phyloP scores from a whole-genome alignment of 75 land plant species.

The Pinus taeda region DNA sequence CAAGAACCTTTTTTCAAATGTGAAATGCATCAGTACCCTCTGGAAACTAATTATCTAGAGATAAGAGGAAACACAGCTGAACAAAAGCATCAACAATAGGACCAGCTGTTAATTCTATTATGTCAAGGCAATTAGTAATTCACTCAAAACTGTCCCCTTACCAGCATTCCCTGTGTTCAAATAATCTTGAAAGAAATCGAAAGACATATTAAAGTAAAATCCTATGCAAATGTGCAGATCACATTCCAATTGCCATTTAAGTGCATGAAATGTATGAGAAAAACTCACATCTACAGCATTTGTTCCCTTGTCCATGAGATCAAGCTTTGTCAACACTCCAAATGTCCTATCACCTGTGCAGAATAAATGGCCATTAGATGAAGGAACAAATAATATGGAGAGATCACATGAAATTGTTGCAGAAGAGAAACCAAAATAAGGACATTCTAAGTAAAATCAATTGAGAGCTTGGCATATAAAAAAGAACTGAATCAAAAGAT shows the following conservation, averaged over 20 bases:
- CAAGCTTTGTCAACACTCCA: slow-evolving; percentile 84
- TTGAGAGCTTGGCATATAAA: too few species aligned
- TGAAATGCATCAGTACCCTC: neutral
- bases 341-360: slow-evolving; percentile 73
- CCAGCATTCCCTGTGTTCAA: neutral
- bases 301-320: slow-evolving; percentile 86
- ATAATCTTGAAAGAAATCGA: neutral
- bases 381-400: too few species aligned
- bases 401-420: too few species aligned
- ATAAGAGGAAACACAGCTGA: neutral
- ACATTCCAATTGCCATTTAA: too few species aligned
- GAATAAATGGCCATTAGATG: too few species aligned
- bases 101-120: neutral
- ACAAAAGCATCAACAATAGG: neutral
- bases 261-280: neutral
- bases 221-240: too few species aligned
- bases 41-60: neutral
- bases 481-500: neutral
- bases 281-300: slow-evolving; percentile 67
- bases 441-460: too few species aligned
- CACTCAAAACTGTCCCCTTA: neutral
- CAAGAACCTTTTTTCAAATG: slow-evolving; percentile 50
- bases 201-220: neutral
- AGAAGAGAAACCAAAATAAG: too few species aligned
- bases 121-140: too few species aligned